A percentile compares a stretch with the other conserved stretches of the same genome.
Evolutionary conservation across 2,329 filamentous ascomycete species (phyloP).

Genomic region (Cryphonectria nitschkei): DNA sequence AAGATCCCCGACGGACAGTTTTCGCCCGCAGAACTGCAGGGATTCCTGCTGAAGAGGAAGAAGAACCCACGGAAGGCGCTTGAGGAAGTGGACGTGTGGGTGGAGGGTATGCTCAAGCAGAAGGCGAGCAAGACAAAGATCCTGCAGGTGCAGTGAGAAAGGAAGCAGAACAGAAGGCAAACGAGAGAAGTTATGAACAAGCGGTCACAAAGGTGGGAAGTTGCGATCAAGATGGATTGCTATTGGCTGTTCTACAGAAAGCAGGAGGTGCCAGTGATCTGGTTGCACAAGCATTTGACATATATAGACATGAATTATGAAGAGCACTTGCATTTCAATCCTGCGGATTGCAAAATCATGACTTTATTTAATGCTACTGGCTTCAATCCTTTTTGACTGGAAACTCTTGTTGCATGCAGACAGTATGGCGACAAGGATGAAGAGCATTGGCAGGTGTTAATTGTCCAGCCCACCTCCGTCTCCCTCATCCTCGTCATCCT

Average conservation of each 20-base stretch:
- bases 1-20: constrained; percentile 57
- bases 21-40: constrained; percentile 66
- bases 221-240: not conserved
- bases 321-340: not conserved
- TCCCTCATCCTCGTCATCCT: constrained; percentile 31
- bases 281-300: not conserved
- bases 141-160: constrained; percentile 48
- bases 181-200: not conserved
- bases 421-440: not conserved
- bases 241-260: not conserved
- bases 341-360: not conserved
- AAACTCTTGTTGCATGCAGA: not conserved
- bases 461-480: constrained; percentile 28
- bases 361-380: not conserved
- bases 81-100: constrained; percentile 57
- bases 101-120: constrained; percentile 53
- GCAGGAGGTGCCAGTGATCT: not conserved
- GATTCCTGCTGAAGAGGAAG: constrained; percentile 66
- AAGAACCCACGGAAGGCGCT: constrained; percentile 60
- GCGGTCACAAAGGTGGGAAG: not conserved
- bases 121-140: constrained; percentile 55
- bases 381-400: not conserved
- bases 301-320: not conserved
- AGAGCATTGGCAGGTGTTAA: not conserved
- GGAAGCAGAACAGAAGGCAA: not conserved